Percentiles rank a stretch among this genome's conserved stretches.
Conservation (phyloP, 169 alveolate genomes). For the Eimeria praecox region DNA sequence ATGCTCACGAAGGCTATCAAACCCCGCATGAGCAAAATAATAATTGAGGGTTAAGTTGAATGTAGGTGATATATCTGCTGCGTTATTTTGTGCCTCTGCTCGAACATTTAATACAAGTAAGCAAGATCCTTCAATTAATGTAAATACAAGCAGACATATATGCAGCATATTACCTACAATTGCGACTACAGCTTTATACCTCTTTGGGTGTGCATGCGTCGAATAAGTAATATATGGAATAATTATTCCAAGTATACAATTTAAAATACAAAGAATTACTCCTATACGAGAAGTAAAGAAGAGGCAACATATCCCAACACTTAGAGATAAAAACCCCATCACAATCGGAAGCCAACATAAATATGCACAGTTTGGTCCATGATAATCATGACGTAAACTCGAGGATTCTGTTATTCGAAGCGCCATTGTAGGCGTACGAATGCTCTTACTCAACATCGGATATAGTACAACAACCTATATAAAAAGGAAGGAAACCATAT, state of each 20-base stretch:
- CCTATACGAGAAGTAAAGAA: slow-evolving; percentile 3
- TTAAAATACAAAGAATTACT: background rate
- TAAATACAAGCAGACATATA: background rate
- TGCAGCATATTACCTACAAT: slow-evolving; percentile 1
- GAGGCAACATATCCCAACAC: slow-evolving; percentile 45
- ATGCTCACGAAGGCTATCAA: background rate
- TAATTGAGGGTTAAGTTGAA: background rate
- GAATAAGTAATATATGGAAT: background rate
- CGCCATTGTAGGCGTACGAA: background rate
- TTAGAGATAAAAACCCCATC: slow-evolving; percentile 23
- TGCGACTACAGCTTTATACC: slow-evolving; percentile 22
- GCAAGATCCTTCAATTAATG: background rate
- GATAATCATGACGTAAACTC: background rate
- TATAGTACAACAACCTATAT: too few relatives aligned
- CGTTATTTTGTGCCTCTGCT: slow-evolving; percentile 9
- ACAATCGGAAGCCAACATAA: slow-evolving; percentile 21
- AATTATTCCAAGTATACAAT: background rate
- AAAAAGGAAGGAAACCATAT: background rate
- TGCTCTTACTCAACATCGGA: background rate
- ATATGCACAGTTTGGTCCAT: slow-evolving; percentile 5
- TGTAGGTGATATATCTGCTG: background rate
- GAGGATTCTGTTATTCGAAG: background rate
- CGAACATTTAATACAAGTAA: background rate
- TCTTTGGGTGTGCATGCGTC: slow-evolving; percentile 28
- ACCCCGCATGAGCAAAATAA: slow-evolving; percentile 12